Evolutionary conservation across 345 rosid genomes (phyloP).

Genomic region (Cochlearia excelsa): DNA sequence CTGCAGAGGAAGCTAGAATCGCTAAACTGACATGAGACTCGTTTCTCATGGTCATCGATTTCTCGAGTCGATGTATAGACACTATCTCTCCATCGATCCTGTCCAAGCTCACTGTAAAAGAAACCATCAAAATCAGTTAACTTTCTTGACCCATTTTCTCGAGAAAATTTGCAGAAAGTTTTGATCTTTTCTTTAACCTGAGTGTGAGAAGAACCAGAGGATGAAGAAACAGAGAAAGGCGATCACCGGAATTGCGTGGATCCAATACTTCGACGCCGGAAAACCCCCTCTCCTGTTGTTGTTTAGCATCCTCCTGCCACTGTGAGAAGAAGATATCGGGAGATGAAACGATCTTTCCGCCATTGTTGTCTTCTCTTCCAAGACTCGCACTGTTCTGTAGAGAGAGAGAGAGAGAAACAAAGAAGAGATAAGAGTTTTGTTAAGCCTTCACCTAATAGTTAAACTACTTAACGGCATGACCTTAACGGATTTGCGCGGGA

Average conservation of each 20-base stretch:
- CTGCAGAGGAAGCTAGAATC: slow-evolving; percentile 28
- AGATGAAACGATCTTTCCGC: too few relatives aligned
- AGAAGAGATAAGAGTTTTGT: not conserved
- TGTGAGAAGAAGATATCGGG: too few relatives aligned
- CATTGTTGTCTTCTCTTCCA: not conserved
- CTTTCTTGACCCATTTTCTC: not conserved
- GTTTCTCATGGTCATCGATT: slow-evolving; percentile 20
- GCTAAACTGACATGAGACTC: slow-evolving; percentile 33
- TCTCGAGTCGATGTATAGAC: slow-evolving; percentile 23
- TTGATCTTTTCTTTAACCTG: not conserved
- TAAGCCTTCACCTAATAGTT: slow-evolving; percentile 13
- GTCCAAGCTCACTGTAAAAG: slow-evolving; percentile 26
- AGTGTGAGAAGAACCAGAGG: too few relatives aligned
- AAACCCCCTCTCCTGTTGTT: too few relatives aligned
- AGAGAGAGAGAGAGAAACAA: slow-evolving; percentile 1
- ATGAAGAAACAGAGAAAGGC: too few relatives aligned
- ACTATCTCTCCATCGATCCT: slow-evolving; percentile 30
- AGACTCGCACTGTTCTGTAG: not conserved
- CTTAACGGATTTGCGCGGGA: slow-evolving; percentile 28
- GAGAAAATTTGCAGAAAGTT: slow-evolving; percentile 10
- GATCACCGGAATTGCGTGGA: too few relatives aligned
- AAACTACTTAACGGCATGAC: slow-evolving; percentile 13
- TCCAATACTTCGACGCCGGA: too few relatives aligned
- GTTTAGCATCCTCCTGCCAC: too few relatives aligned
- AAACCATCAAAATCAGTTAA: not conserved